A percentile compares a stretch with the other conserved stretches of the same genome.
Conservation (phyloP, 202 grass and related monocot species). For the Bolboschoenoplectus hybrid region DNA sequence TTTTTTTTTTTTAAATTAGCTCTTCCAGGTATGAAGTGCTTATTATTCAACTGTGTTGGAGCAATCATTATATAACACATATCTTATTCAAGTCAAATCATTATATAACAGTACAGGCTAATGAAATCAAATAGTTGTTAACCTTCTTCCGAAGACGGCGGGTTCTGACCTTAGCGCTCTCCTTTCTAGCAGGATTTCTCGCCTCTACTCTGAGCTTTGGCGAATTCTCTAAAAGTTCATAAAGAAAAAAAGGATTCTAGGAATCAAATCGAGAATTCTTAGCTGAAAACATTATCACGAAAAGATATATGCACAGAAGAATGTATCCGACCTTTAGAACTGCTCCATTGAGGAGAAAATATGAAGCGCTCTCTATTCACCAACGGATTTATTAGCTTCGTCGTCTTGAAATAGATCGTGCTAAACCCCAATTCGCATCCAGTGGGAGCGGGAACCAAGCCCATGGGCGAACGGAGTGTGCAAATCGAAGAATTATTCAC, state of each 20-base stretch:
- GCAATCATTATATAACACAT: conserved; percentile 18
- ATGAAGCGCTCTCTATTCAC: background rate
- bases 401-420: background rate
- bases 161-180: conserved; percentile 83
- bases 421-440: background rate
- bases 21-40: background rate
- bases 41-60: background rate
- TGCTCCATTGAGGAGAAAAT: conserved; percentile 7
- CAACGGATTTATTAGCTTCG: conserved; percentile 1
- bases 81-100: conserved; percentile 26
- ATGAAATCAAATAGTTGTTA: background rate
- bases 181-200: conserved; percentile 55
- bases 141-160: conserved; percentile 75
- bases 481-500: background rate
- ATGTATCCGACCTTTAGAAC: background rate
- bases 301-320: background rate
- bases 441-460: conserved; percentile 6
- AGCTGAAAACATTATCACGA: background rate
- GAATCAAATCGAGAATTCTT: background rate
- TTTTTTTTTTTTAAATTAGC: background rate
- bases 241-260: background rate
- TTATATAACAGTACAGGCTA: background rate
- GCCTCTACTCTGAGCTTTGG: conserved; percentile 58
- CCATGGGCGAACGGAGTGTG: conserved; percentile 38
- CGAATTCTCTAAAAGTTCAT: conserved; percentile 29